Conservation (phyloP, 169 alveolate genomes). For the Eimeria brunetti region DNA sequence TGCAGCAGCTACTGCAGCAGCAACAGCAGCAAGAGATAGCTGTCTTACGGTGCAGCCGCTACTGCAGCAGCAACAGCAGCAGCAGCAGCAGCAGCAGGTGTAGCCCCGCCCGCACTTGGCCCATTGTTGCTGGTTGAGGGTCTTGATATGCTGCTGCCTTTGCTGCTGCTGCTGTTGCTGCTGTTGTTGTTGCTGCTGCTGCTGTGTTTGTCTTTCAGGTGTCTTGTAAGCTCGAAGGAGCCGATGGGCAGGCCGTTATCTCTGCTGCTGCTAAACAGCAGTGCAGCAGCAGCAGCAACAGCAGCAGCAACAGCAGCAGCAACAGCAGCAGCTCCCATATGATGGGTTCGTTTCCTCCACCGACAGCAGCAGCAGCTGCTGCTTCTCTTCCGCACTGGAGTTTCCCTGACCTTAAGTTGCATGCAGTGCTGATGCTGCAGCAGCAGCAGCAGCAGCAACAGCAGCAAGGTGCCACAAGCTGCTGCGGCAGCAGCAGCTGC, state of each 20-base stretch:
- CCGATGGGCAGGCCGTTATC: not conserved
- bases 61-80: not conserved
- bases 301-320: slow-evolving; percentile 44
- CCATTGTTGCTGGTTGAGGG: too few species aligned
- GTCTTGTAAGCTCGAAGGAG: not conserved
- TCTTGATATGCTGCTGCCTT: not conserved
- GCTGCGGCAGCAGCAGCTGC: slow-evolving; percentile 70
- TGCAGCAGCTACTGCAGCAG: slow-evolving; percentile 9
- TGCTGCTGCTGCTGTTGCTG: slow-evolving; percentile 38
- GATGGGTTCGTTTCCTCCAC: not conserved
- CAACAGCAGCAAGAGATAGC: not conserved
- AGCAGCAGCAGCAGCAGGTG: too few species aligned
- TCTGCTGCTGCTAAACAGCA: slow-evolving; percentile 27
- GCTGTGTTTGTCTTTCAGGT: slow-evolving; percentile 20
- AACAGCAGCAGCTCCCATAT: slow-evolving; percentile 34
- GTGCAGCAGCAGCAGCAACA: slow-evolving; percentile 22
- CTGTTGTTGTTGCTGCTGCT: not conserved
- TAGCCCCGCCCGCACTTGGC: too few species aligned
- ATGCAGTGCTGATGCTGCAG: slow-evolving; percentile 55
- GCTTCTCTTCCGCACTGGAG: slow-evolving; percentile 11
- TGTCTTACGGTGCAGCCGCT: too few species aligned
- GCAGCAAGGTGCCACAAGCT: slow-evolving; percentile 21
- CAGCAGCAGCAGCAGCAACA: slow-evolving; percentile 64
- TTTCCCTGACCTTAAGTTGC: slow-evolving; percentile 9
- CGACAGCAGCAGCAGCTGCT: slow-evolving; percentile 28